Percentiles rank a stretch among this genome's conserved stretches.
Conservation (phyloP, 2,329 filamentous ascomycete species). For the Aspergillus tubingensis region DNA sequence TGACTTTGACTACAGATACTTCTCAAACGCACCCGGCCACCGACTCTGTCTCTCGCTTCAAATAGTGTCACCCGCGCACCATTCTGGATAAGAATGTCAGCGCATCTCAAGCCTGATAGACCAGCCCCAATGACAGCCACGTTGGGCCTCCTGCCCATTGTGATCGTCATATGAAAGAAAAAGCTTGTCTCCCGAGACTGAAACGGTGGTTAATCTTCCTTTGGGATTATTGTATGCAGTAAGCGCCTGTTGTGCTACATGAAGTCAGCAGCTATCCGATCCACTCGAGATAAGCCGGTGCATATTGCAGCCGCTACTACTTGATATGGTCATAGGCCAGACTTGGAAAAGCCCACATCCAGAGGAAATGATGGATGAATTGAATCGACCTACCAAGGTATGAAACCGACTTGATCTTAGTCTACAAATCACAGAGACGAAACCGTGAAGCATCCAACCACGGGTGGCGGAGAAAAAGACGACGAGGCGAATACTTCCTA, state of each 20-base stretch:
- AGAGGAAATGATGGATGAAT: too few species aligned
- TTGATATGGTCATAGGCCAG: background rate
- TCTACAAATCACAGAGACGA: background rate
- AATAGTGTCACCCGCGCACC: slow-evolving; percentile 61
- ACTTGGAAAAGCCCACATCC: background rate
- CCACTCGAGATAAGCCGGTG: background rate
- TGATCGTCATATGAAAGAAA: background rate
- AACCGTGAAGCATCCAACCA: background rate
- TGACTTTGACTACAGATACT: background rate
- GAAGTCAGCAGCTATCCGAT: background rate
- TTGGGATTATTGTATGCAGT: background rate
- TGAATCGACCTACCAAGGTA: background rate
- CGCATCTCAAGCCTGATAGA: slow-evolving; percentile 60
- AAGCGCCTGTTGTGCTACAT: background rate
- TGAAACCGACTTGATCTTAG: background rate
- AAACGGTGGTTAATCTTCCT: background rate
- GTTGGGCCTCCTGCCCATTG: slow-evolving; percentile 47
- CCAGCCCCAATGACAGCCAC: slow-evolving; percentile 64
- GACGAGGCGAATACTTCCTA: background rate
- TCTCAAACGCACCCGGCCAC: slow-evolving; percentile 53
- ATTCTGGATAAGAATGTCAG: slow-evolving; percentile 58
- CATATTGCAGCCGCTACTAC: background rate
- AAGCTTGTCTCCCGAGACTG: background rate
- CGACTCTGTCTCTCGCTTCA: slow-evolving; percentile 60
- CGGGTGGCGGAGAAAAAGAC: background rate